phyloP scores from a whole-genome alignment of 306 rosid species.

The Casuarina cunninghamiana region DNA sequence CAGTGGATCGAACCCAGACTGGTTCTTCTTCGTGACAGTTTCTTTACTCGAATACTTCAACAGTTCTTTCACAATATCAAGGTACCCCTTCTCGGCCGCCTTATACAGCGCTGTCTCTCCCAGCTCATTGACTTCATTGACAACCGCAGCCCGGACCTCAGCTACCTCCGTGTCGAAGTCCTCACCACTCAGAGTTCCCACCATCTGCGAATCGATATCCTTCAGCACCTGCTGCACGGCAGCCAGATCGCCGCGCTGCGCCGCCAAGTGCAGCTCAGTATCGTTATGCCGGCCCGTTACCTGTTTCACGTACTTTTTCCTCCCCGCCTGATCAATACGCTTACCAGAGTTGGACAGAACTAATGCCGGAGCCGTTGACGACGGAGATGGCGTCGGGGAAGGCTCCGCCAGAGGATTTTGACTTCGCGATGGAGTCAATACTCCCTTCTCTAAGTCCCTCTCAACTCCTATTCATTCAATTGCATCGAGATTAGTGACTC shows the following conservation, averaged over 20 bases:
- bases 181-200: slow-evolving; percentile 59
- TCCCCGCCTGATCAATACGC: slow-evolving; percentile 93
- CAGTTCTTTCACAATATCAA: slow-evolving; percentile 83
- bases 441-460: slow-evolving; percentile 45
- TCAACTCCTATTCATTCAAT: slow-evolving; percentile 35
- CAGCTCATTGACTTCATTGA: slow-evolving; percentile 86
- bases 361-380: slow-evolving; percentile 84
- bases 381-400: slow-evolving; percentile 74
- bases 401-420: slow-evolving; percentile 45
- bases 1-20: slow-evolving; percentile 72
- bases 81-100: slow-evolving; percentile 85
- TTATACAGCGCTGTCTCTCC: slow-evolving; percentile 85
- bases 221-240: slow-evolving; percentile 83
- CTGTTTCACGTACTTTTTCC: slow-evolving; percentile 96
- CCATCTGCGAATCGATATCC: slow-evolving; percentile 75
- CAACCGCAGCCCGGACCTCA: slow-evolving; percentile 80
- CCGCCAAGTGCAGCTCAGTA: slow-evolving; percentile 94
- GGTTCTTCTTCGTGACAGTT: slow-evolving; percentile 66
- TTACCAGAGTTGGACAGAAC: slow-evolving; percentile 93
- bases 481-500: slow-evolving; percentile 11
- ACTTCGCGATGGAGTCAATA: slow-evolving; percentile 32
- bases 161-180: slow-evolving; percentile 76
- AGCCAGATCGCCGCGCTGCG: slow-evolving; percentile 86
- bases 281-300: slow-evolving; percentile 98
- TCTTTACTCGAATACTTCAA: slow-evolving; percentile 63